Conservation (phyloP, 2,329 filamentous ascomycete species). For the Lizonia empirigonia region DNA sequence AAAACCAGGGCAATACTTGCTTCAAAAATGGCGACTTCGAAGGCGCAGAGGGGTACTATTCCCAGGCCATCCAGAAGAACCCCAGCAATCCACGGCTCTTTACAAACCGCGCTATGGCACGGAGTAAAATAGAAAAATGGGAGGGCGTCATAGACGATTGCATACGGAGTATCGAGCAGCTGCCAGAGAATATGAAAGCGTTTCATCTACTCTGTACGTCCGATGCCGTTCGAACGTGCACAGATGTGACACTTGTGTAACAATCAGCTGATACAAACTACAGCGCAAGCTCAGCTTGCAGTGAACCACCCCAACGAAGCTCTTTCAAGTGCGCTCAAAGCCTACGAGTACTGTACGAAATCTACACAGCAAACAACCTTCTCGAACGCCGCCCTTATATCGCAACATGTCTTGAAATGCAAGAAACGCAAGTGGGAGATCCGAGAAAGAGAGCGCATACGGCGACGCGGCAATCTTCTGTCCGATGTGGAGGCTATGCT, state of each 20-base stretch:
- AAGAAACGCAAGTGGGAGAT: slow-evolving; percentile 88
- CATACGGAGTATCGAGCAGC: slow-evolving; percentile 71
- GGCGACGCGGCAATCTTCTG: slow-evolving; percentile 64
- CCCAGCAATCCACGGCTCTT: slow-evolving; percentile 78
- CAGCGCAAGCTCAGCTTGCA: slow-evolving; percentile 78
- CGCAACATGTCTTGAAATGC: slow-evolving; percentile 73
- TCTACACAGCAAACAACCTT: slow-evolving; percentile 58
- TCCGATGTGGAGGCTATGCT: slow-evolving; percentile 59
- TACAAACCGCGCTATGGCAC: slow-evolving; percentile 86
- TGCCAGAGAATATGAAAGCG: slow-evolving; percentile 75
- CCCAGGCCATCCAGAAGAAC: slow-evolving; percentile 80
- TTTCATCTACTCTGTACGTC: slow-evolving; percentile 70
- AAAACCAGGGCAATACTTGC: slow-evolving; percentile 64
- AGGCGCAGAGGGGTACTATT: slow-evolving; percentile 72
- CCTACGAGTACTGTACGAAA: slow-evolving; percentile 71
- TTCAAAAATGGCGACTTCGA: slow-evolving; percentile 70
- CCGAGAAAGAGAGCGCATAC: slow-evolving; percentile 66
- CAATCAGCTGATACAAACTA: slow-evolving; percentile 18
- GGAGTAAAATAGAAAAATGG: slow-evolving; percentile 75
- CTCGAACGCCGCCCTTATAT: slow-evolving; percentile 72
- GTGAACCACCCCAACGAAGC: slow-evolving; percentile 76
- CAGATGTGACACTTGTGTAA: neutral
- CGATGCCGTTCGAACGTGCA: neutral
- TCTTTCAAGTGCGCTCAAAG: slow-evolving; percentile 69
- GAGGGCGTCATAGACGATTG: slow-evolving; percentile 79